Evolutionary conservation across 768 basidiomycete genomes (phyloP), one percentile per base, ranked within the genome.

Genomic region (Rhizopogon rudus): DNA sequence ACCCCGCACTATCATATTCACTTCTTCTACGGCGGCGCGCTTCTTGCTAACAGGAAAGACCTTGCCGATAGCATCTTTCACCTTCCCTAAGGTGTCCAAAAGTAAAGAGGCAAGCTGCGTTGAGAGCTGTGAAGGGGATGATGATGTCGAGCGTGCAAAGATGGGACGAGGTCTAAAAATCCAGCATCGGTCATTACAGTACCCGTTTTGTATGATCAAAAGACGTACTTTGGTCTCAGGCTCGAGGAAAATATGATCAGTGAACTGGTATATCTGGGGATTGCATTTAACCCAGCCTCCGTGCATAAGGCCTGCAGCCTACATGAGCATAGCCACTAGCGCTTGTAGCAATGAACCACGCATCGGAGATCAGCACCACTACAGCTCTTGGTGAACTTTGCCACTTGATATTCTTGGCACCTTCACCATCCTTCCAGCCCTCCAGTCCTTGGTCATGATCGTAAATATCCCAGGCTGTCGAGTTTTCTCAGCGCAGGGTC

Each of bases 201-300:
- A 20, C 13, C 28, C 39, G 5, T 17, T 14, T 29, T 40, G 20
- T 9, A 40, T 12, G 5, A 22, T n/a, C n/a, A 54, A 6, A 20
- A 20, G 2, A 20, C 86, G 51, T 63, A 97, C 96, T 96, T 71
- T 97, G 2, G 86, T 85, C 63, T 91, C 88, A 6, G 95, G 90
- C 59, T 91, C 82, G 53, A 98, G 77, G 46, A 93, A 65, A 2
- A 98, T 73, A 8, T 97, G 79, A 58, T 98, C 94, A 31, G 78
- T 83, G 5, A 91, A 88, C 71, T 91, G 88, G 77, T 99, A 99
- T 44, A 98, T 94, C 68, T 99, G 97, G 0, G 97, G 97, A 68
- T 90, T 0, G 96, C 96, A 64, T 98, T 98, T 62, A 99, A 69
- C 1, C 94, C 91, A 9, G 97, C 93, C 73, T 99, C 97, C 6